Evolutionary conservation across 2,329 filamentous ascomycete genomes (phyloP).

Genomic region (Ophiostoma ips): DNA sequence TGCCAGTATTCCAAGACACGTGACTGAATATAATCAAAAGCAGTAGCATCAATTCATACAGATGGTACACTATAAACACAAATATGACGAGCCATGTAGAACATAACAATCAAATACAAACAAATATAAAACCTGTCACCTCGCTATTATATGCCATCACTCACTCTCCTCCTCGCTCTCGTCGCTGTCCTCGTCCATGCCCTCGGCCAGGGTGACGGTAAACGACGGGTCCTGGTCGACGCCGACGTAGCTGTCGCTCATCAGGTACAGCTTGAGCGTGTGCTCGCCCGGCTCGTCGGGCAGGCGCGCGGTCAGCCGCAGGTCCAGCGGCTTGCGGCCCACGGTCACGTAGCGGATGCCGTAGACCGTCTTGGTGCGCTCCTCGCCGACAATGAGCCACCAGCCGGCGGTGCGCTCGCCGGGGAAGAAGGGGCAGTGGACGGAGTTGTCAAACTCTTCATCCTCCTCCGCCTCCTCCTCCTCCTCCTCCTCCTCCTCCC

Average conservation of each 20-base stretch:
- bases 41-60: too few species aligned
- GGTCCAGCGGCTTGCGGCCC: constrained; percentile 53
- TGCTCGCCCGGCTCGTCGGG: constrained; percentile 64
- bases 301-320: constrained; percentile 77
- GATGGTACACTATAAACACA: too few species aligned
- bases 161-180: constrained; percentile 51
- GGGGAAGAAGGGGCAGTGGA: constrained; percentile 93
- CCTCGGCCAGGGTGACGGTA: constrained; percentile 71
- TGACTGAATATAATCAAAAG: too few species aligned
- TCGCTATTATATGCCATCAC: too few species aligned
- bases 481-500: constrained; percentile 61
- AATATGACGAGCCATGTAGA: not conserved
- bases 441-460: constrained; percentile 52
- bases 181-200: constrained; percentile 87
- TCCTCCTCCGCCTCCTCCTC: constrained; percentile 36
- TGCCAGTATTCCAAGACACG: too few species aligned
- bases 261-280: constrained; percentile 79
- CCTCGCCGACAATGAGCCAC: constrained; percentile 95
- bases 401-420: constrained; percentile 89
- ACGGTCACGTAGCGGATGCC: constrained; percentile 94
- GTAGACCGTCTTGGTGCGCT: constrained; percentile 72
- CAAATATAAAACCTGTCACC: too few species aligned
- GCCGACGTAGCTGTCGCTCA: constrained; percentile 94
- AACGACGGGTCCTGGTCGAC: constrained; percentile 94
- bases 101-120: too few species aligned